These are phyloP conservation scores for Helenozyma rhizophorensis DNA, from an alignment of 805 yeast species.

Conservation along the genomic window DNA sequence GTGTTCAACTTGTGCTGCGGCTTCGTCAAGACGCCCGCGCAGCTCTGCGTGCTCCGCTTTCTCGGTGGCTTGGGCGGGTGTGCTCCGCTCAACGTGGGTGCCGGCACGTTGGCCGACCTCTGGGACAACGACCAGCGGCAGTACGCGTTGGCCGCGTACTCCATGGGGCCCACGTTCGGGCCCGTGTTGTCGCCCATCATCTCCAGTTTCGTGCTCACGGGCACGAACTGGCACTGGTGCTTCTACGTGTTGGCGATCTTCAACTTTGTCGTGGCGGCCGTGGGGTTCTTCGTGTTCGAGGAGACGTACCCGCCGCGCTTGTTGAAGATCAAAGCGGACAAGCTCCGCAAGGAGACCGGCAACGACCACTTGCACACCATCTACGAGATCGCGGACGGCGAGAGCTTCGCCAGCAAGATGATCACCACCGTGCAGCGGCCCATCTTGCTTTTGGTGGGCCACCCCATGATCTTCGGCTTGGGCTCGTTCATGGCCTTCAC, in stretches of 20 bases:
- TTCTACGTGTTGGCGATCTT: conserved; percentile 57
- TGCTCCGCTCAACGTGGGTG: conserved; percentile 65
- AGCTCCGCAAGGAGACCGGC: conserved; percentile 49
- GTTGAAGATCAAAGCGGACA: conserved; percentile 42
- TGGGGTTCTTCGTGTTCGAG: conserved; percentile 45
- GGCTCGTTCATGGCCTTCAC: conserved; percentile 62
- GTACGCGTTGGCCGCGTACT: conserved; percentile 52
- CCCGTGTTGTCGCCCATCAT: conserved; percentile 64
- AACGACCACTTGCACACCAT: conserved; percentile 55
- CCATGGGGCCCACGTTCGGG: conserved; percentile 63
- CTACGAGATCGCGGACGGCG: conserved; percentile 55
- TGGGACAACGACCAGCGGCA: conserved; percentile 50
- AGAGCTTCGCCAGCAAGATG: conserved; percentile 38
- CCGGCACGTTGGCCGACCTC: conserved; percentile 63
- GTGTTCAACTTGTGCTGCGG: conserved; percentile 59
- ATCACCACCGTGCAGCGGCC: conserved; percentile 51
- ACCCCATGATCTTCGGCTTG: conserved; percentile 62
- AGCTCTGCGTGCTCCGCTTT: conserved; percentile 56
- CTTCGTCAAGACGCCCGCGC: conserved; percentile 53
- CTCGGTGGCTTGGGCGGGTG: conserved; percentile 66
- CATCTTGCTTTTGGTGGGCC: conserved; percentile 44
- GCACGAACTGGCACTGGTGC: conserved; percentile 62
- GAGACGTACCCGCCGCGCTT: conserved; percentile 61
- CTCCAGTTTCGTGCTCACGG: conserved; percentile 52
- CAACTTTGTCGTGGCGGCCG: conserved; percentile 44